Conservation (phyloP, 2,329 filamentous ascomycete genomes). For the Aspergillus sp. region DNA sequence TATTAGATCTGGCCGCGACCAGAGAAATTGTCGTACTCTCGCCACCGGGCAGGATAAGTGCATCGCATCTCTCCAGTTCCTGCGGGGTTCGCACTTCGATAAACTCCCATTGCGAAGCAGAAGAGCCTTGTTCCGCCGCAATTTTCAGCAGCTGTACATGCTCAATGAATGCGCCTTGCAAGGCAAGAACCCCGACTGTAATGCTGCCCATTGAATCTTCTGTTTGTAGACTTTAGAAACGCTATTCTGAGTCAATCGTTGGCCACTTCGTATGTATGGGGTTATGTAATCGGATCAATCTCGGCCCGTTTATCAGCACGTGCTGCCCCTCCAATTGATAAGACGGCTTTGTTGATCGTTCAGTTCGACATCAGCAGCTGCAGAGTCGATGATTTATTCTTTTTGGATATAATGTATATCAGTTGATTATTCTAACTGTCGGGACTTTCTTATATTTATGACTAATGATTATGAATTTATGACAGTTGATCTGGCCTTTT, state of each 20-base stretch:
- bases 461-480: not conserved
- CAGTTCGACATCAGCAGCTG: no score
- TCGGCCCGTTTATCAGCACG: slow-evolving; percentile 18
- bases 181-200: slow-evolving; percentile 62
- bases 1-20: slow-evolving; percentile 72
- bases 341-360: not conserved
- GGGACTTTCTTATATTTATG: no score
- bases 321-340: slow-evolving; percentile 12
- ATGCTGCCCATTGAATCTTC: slow-evolving; percentile 28
- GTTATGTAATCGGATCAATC: slow-evolving; percentile 6
- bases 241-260: slow-evolving; percentile 9
- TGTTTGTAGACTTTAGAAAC: not conserved
- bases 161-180: slow-evolving; percentile 91
- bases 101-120: slow-evolving; percentile 51
- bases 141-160: slow-evolving; percentile 72
- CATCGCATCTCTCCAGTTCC: slow-evolving; percentile 71
- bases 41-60: slow-evolving; percentile 84
- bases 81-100: slow-evolving; percentile 73
- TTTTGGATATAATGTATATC: no score
- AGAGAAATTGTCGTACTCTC: slow-evolving; percentile 93
- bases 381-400: no score
- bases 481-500: not conserved
- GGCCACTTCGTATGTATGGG: slow-evolving; percentile 3
- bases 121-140: slow-evolving; percentile 53
- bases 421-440: no score